Conservation (phyloP, 805 yeast genomes). For the Kuraishia capsulata region DNA sequence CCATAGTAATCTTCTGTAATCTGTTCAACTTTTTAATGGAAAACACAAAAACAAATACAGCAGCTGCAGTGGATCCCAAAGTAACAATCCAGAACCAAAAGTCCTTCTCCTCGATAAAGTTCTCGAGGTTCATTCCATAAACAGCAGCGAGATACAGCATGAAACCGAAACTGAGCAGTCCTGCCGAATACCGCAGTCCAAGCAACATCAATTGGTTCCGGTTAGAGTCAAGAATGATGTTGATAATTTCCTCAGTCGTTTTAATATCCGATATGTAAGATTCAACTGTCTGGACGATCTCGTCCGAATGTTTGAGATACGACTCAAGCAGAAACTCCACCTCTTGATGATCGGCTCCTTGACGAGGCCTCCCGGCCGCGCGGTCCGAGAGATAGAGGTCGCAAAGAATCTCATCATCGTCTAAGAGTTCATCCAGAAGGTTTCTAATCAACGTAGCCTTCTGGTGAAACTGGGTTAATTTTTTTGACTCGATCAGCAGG, state of each 20-base stretch:
- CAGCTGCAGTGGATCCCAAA: constrained; percentile 28
- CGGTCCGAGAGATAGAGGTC: constrained; percentile 67
- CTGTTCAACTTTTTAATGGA: constrained; percentile 51
- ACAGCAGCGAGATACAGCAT: constrained; percentile 76
- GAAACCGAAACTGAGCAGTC: constrained; percentile 72
- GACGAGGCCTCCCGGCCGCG: constrained; percentile 31
- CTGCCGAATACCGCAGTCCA: constrained; percentile 76
- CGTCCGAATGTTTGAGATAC: constrained; percentile 85
- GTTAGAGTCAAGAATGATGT: constrained; percentile 86
- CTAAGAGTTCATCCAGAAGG: constrained; percentile 75
- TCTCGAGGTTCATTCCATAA: constrained; percentile 94
- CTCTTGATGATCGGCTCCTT: constrained; percentile 67
- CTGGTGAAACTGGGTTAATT: constrained; percentile 73
- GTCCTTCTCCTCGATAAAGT: constrained; percentile 77
- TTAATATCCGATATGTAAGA: constrained; percentile 72
- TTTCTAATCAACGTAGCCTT: constrained; percentile 78
- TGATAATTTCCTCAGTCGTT: constrained; percentile 92
- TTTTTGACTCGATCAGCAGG: constrained; percentile 76
- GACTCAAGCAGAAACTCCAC: constrained; percentile 86
- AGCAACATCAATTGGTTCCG: constrained; percentile 87
- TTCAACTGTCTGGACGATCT: constrained; percentile 85
- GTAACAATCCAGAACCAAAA: constrained; percentile 56
- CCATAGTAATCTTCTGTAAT: constrained; percentile 64
- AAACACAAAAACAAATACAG: constrained; percentile 37
- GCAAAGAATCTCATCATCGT: constrained; percentile 80